phyloP scores from a whole-genome alignment of 768 basidiomycete species.

The Gymnopilus dilepis region DNA sequence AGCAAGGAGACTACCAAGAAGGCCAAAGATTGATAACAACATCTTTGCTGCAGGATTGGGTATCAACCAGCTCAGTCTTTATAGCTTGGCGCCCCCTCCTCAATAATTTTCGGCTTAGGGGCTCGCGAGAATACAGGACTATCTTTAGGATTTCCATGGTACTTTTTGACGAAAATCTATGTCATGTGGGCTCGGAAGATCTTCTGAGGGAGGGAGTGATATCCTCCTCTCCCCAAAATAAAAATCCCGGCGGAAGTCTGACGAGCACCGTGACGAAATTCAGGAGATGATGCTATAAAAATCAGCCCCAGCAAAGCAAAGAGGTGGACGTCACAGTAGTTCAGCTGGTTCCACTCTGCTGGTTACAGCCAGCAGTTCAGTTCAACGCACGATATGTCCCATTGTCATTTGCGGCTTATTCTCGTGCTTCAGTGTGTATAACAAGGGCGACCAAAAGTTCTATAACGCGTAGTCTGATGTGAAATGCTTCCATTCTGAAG shows the following conservation, averaged over 20 bases:
- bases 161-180: background rate
- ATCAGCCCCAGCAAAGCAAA: no score
- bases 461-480: background rate
- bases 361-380: no score
- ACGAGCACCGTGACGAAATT: background rate
- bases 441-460: background rate
- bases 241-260: background rate
- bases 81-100: conserved; percentile 20
- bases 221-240: background rate
- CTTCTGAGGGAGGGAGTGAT: background rate
- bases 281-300: background rate
- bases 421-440: background rate
- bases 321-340: background rate
- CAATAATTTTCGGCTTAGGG: conserved; percentile 22
- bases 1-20: conserved; percentile 27
- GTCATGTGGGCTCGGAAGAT: background rate
- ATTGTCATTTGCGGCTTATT: background rate
- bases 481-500: background rate
- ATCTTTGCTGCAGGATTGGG: conserved; percentile 8
- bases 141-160: background rate
- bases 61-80: conserved; percentile 7
- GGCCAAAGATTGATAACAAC: conserved; percentile 22
- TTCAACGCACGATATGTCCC: no score
- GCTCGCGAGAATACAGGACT: conserved; percentile 2
- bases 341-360: no score